phyloP scores from a whole-genome alignment of 1,284 basidiomycete genomes.

The Porogramme epimiltina region DNA sequence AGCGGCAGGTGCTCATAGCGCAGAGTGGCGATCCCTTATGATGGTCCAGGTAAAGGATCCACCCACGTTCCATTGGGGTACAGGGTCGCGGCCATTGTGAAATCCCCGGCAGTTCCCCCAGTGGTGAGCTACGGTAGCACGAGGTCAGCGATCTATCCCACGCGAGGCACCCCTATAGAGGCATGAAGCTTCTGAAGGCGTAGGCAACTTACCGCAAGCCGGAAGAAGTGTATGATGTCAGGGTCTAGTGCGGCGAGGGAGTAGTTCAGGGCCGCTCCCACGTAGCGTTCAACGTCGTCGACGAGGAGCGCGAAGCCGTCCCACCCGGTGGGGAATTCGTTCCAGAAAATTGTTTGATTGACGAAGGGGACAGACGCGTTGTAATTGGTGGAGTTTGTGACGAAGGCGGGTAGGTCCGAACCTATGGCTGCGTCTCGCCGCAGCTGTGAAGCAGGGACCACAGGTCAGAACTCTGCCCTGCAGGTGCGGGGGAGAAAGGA shows the following conservation, averaged over 20 bases:
- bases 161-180: neutral
- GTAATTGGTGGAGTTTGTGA: conserved; percentile 71
- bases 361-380: conserved; percentile 54
- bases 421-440: conserved; percentile 74
- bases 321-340: conserved; percentile 61
- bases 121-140: conserved; percentile 54
- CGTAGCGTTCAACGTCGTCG: conserved; percentile 83
- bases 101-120: conserved; percentile 67
- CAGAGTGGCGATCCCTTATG: conserved; percentile 36
- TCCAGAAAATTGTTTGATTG: conserved; percentile 70
- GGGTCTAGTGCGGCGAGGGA: conserved; percentile 63
- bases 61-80: conserved; percentile 85
- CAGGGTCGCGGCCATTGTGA: conserved; percentile 77
- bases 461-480: conserved; percentile 9
- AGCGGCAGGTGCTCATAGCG: neutral
- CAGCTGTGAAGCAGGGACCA: conserved; percentile 45
- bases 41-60: conserved; percentile 68
- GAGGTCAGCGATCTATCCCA: conserved; percentile 11
- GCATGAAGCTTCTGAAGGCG: neutral
- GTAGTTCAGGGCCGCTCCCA: conserved; percentile 66
- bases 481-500: conserved; percentile 1
- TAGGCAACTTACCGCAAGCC: conserved; percentile 70
- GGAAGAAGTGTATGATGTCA: conserved; percentile 79
- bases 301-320: conserved; percentile 80
- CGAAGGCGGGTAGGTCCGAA: conserved; percentile 69